These are phyloP conservation scores for Pseudopyrenochaeta lycopersici DNA, from an alignment of 2,329 filamentous ascomycete genomes.

Conservation along the genomic window DNA sequence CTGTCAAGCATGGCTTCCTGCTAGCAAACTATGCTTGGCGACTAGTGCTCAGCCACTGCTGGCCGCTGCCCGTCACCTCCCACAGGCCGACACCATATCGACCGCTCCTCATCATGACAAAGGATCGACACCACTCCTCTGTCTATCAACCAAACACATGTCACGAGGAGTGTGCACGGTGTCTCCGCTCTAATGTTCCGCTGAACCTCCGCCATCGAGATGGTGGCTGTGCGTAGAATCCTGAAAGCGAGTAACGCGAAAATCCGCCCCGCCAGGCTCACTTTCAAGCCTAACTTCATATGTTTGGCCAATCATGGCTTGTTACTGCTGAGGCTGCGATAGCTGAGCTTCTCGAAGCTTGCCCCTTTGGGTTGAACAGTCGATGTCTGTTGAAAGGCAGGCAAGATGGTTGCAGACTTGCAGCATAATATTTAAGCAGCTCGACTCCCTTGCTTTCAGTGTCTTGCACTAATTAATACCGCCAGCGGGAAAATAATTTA, in stretches of 20 bases:
- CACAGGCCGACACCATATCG: too few relatives aligned
- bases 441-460: neutral
- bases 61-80: too few relatives aligned
- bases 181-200: neutral
- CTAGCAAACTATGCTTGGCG: too few relatives aligned
- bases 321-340: neutral
- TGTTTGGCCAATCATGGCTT: slow-evolving; percentile 11
- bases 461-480: neutral
- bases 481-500: too few relatives aligned
- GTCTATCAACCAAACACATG: neutral
- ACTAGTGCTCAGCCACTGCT: too few relatives aligned
- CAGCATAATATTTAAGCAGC: slow-evolving; percentile 4
- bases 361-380: neutral
- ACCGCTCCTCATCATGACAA: neutral
- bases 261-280: slow-evolving; percentile 17
- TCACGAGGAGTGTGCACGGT: neutral
- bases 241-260: slow-evolving; percentile 22
- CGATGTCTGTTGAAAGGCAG: neutral
- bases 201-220: slow-evolving; percentile 4
- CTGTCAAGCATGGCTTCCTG: too few relatives aligned
- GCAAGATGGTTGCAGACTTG: neutral
- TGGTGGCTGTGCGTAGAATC: slow-evolving; percentile 22
- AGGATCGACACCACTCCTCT: neutral
- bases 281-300: slow-evolving; percentile 1
- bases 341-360: neutral